Conservation (phyloP, 768 basidiomycete species). For the Dendrothele bispora region DNA sequence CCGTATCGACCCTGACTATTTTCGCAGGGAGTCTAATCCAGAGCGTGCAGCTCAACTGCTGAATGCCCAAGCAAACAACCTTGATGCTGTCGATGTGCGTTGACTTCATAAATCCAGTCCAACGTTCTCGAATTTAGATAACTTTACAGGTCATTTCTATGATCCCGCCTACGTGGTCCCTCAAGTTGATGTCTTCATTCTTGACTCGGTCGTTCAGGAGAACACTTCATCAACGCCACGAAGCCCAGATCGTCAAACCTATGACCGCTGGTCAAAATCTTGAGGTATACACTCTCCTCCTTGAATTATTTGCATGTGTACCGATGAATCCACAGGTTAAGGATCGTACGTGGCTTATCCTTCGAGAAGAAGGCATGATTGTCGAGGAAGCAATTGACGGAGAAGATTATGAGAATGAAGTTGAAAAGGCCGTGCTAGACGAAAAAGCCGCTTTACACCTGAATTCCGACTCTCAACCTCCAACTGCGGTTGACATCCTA, state of each 20-base stretch:
- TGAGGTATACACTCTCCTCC: slow-evolving; percentile 37
- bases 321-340: slow-evolving; percentile 39
- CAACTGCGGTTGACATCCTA: slow-evolving; percentile 2
- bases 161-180: slow-evolving; percentile 76
- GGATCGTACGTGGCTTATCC: slow-evolving; percentile 54
- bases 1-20: not conserved
- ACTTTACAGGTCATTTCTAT: slow-evolving; percentile 55
- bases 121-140: slow-evolving; percentile 5
- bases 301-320: not conserved
- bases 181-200: slow-evolving; percentile 73
- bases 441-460: slow-evolving; percentile 44
- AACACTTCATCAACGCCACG: slow-evolving; percentile 66
- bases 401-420: slow-evolving; percentile 37
- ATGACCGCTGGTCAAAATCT: slow-evolving; percentile 81
- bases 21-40: slow-evolving; percentile 46
- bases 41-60: slow-evolving; percentile 68
- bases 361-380: slow-evolving; percentile 65
- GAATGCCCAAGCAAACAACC: slow-evolving; percentile 75
- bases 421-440: slow-evolving; percentile 31
- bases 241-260: slow-evolving; percentile 76
- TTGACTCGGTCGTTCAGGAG: slow-evolving; percentile 76
- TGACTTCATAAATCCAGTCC: too few relatives aligned
- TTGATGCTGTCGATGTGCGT: slow-evolving; percentile 78
- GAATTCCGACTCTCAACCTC: slow-evolving; percentile 34
- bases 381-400: slow-evolving; percentile 60